Evolutionary conservation across 2,329 filamentous ascomycete genomes (phyloP), one percentile per base, ranked within the genome.

Genomic region (Stagonosporopsis vannaccii): DNA sequence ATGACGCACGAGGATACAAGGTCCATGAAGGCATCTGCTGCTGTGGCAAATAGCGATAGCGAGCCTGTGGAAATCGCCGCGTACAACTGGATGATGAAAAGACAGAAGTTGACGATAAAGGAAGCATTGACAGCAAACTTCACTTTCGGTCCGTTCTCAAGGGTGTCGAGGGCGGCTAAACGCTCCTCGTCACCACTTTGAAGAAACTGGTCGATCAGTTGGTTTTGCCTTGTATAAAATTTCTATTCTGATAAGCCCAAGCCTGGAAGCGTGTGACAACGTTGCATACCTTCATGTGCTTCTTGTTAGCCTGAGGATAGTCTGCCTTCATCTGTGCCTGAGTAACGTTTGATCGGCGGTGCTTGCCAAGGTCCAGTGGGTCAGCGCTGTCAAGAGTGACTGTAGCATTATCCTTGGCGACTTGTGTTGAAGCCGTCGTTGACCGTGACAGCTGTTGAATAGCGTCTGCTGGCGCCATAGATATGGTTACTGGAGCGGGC

Each of bases 21-120:
- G 66, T 88, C 85, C 82, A 88, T 84, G 71, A 87, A 86, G 5
- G 85, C 85, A 75, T 88, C 86, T 40, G 86, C 85, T 23, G 86
- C 83, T n/a, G 85, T 88, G 15, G 85, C 85, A 59, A 88, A 87
- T 19, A 88, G 79, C 1, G 85, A 85, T 57, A 88, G 77, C 15
- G 85, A 88, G 11, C 82, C 82, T 1, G 84, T 86, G 30, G 82
- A 82, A 49, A 85, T 74, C 47, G 84, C 84, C 37, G 84, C 84
- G 66, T 86, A 86, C 49, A 85, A 71, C 74, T 86, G 84, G 56
- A 86, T 85, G 67, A 84, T 62, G 63, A 85, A 85, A 25, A 86
- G 75, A 57, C 75, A 84, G 54, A 75, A 75, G 61, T 77, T 76
- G 57, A 77, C 74, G 0, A 59, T 9, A 39, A 75, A 76, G 1